Conservation (phyloP, 805 yeast species). For the Pichia rugopelliculosa region DNA sequence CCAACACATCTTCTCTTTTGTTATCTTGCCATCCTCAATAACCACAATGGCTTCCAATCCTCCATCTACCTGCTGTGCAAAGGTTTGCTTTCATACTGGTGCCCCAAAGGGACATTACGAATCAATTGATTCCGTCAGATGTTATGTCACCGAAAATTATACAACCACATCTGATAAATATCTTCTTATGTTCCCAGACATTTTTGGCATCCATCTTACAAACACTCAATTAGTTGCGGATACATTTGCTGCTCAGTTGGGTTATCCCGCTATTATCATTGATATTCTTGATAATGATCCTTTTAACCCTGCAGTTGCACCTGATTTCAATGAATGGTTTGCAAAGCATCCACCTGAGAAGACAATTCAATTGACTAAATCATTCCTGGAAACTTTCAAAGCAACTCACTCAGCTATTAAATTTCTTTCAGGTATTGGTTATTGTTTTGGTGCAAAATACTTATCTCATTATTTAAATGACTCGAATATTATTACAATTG, state of each 20-base stretch:
- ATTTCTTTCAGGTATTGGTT: constrained; percentile 57
- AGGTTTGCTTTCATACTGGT: constrained; percentile 28
- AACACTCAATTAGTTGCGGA: constrained; percentile 63
- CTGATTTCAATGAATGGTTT: constrained; percentile 39
- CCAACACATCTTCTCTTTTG: not conserved
- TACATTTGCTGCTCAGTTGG: constrained; percentile 45
- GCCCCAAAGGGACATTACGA: constrained; percentile 37
- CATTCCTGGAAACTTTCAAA: constrained; percentile 39
- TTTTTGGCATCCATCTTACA: constrained; percentile 52
- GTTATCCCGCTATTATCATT: constrained; percentile 67
- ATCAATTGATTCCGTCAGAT: constrained; percentile 35
- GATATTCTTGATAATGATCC: constrained; percentile 60
- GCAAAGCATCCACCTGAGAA: constrained; percentile 29
- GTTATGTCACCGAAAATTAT: constrained; percentile 43
- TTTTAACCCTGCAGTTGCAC: constrained; percentile 25
- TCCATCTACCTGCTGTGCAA: constrained; percentile 13
- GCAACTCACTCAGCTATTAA: constrained; percentile 35
- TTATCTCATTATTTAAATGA: constrained; percentile 41
- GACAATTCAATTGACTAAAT: constrained; percentile 41
- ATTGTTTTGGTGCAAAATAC: constrained; percentile 81
- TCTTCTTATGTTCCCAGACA: constrained; percentile 61
- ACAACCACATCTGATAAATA: constrained; percentile 32
- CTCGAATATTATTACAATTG: constrained; percentile 29
- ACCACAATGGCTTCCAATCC: constrained; percentile 14
- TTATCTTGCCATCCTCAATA: too few species aligned